Evolutionary conservation across 306 rosid genomes (phyloP).

Genomic region (Carpinus fangiana): DNA sequence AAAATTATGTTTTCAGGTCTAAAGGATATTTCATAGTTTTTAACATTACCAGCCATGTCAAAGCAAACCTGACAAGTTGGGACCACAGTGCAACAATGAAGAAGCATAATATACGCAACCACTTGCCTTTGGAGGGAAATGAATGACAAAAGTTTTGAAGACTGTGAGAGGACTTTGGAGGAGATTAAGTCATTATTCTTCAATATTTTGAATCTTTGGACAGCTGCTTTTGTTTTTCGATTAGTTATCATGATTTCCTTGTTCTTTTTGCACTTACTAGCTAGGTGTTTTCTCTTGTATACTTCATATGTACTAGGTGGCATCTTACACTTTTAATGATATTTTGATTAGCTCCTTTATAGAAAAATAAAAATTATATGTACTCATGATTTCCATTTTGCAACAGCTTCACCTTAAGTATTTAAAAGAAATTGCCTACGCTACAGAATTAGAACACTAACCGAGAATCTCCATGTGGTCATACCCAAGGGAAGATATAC

Average conservation of each 20-base stretch:
- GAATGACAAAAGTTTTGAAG: too few species aligned
- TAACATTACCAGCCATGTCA: background rate
- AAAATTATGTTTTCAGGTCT: background rate
- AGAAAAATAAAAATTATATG: background rate
- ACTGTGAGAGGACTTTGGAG: too few species aligned
- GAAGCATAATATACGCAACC: background rate
- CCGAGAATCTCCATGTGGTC: constrained; percentile 99
- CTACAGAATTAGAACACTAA: constrained; percentile 51
- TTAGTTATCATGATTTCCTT: too few species aligned
- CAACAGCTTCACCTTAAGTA: constrained; percentile 21
- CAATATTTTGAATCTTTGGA: too few species aligned
- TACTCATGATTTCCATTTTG: constrained; percentile 6
- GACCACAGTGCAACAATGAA: background rate
- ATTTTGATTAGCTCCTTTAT: background rate
- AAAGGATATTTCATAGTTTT: background rate
- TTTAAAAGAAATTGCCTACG: constrained; percentile 19
- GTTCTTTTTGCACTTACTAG: too few species aligned
- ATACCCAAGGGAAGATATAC: constrained; percentile 90
- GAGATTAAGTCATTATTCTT: too few species aligned
- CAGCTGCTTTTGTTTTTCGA: too few species aligned
- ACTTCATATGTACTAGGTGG: too few species aligned
- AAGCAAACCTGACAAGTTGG: background rate
- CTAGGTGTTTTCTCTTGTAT: too few species aligned
- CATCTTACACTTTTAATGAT: too few species aligned
- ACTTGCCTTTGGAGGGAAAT: too few species aligned